Evolutionary conservation across 495 filamentous ascomycete genomes (phyloP).

Genomic region (Tetracladium setigerum): DNA sequence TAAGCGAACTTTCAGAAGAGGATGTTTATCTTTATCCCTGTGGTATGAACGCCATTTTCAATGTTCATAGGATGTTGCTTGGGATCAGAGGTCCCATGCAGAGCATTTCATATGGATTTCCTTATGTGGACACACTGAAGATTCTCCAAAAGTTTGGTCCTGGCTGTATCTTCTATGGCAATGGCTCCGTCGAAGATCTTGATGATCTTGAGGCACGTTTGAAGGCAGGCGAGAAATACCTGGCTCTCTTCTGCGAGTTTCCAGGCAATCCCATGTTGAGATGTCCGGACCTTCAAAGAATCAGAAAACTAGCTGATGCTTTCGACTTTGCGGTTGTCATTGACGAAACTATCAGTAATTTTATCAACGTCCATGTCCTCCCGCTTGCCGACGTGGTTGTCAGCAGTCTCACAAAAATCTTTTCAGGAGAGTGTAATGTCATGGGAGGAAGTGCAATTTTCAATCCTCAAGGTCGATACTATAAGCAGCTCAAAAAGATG

Average conservation of each 20-base stretch:
- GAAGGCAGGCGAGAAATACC: constrained; percentile 63
- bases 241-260: constrained; percentile 89
- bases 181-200: constrained; percentile 71
- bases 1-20: constrained; percentile 69
- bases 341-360: constrained; percentile 95
- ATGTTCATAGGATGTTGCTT: constrained; percentile 67
- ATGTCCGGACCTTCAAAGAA: constrained; percentile 74
- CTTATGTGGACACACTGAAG: constrained; percentile 94
- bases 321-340: constrained; percentile 88
- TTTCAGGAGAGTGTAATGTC: constrained; percentile 94
- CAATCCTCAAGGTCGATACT: constrained; percentile 72
- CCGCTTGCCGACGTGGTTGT: constrained; percentile 85
- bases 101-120: constrained; percentile 76
- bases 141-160: constrained; percentile 92
- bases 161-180: constrained; percentile 84
- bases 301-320: constrained; percentile 68
- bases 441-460: constrained; percentile 89
- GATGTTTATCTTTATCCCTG: constrained; percentile 84
- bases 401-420: constrained; percentile 92
- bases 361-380: constrained; percentile 89
- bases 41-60: constrained; percentile 94
- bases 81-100: constrained; percentile 49
- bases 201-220: constrained; percentile 77
- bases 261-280: constrained; percentile 86
- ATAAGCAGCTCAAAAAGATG: constrained; percentile 54